Percentiles rank a stretch among this genome's conserved stretches.
Evolutionary conservation across 2,329 filamentous ascomycete species (phyloP).

Genomic region (Colletotrichum salicis): DNA sequence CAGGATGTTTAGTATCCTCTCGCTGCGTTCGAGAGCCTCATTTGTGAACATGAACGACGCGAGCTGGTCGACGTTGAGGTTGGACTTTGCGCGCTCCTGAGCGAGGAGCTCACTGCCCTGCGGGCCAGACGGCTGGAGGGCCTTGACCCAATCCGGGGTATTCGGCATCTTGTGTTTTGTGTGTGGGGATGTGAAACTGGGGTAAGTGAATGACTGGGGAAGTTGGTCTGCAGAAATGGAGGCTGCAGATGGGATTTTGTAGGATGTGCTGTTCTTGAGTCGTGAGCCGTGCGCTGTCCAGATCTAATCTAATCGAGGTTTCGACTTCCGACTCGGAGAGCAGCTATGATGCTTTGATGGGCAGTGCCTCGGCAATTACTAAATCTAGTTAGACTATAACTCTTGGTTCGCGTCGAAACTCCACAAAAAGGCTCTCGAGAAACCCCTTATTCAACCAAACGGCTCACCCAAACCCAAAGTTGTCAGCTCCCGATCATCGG

Average conservation of each 20-base stretch:
- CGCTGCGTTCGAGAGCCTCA: conserved; percentile 69
- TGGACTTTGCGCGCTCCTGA: conserved; percentile 75
- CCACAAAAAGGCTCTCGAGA: neutral
- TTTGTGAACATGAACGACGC: conserved; percentile 76
- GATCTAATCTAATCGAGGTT: conserved; percentile 21
- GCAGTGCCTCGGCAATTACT: conserved; percentile 27
- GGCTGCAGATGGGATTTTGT: conserved; percentile 15
- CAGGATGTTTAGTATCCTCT: conserved; percentile 71
- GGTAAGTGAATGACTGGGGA: conserved; percentile 1
- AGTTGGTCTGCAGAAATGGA: conserved; percentile 6
- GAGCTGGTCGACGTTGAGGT: conserved; percentile 73
- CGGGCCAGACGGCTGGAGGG: conserved; percentile 60
- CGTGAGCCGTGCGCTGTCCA: conserved; percentile 15
- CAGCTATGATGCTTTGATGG: conserved; percentile 23
- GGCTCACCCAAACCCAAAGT: conserved; percentile 4
- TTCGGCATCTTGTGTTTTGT: conserved; percentile 23
- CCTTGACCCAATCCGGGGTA: conserved; percentile 39
- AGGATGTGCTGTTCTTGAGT: conserved; percentile 5
- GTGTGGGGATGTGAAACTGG: neutral
- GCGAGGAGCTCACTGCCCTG: conserved; percentile 76
- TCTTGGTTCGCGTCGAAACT: conserved; percentile 12
- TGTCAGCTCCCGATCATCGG: conserved; percentile 22
- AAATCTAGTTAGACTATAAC: conserved; percentile 20
- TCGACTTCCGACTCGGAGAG: conserved; percentile 22
- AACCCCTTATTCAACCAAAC: neutral